Base-by-base conservation (phyloP, 805 yeast genomes). In the Wickerhamomyces chambardii region DNA sequence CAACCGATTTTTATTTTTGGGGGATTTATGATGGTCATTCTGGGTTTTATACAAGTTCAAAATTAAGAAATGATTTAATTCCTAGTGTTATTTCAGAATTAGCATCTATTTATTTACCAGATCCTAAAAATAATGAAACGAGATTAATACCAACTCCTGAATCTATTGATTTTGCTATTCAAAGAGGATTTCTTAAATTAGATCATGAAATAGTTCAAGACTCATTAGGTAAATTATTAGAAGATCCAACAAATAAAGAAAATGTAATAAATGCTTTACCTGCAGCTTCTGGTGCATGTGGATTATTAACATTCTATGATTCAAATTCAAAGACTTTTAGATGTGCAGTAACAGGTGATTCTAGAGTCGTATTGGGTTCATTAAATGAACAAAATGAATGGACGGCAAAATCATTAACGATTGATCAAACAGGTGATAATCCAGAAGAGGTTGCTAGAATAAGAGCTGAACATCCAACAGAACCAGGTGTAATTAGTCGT, bases 21-120 rank as follows among this genome's bases (percentile, higher is more conserved):
- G 95, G 97, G 5, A 75, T 92, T 0, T 90, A 81, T 54, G 98
- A 92, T 58, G 98, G 98, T 11, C 98, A 92, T 58, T 87, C 95
- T 4, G 98, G 98, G 17, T 87, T 95, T 78, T 84, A 84, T 44
- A 92, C 98, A 2, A 77, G 90, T 37, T 73, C 84, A n/a, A 84
- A 79, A 54, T 68, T 92, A 41, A 70, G 95, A 41, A 92, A 86
- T 44, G 77, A 77, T 44, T 65, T 92, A 44, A 76, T 92, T 21
- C 75, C 75, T 37, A 73, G 70, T 45, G 92, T 92, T n/a, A 73
- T 87, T 9, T 65, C 68, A 22, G 95, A 87, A 48, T 64, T 90
- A 36, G 82, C 84, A 30, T 70, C 75, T 9, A 73, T 72, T 15
- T 78, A 72, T 45, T 70, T 70, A 47, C 73, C 79, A 4, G 70